Conservation (phyloP, 306 rosid genomes). For the Herpetospermum pedunculosum region DNA sequence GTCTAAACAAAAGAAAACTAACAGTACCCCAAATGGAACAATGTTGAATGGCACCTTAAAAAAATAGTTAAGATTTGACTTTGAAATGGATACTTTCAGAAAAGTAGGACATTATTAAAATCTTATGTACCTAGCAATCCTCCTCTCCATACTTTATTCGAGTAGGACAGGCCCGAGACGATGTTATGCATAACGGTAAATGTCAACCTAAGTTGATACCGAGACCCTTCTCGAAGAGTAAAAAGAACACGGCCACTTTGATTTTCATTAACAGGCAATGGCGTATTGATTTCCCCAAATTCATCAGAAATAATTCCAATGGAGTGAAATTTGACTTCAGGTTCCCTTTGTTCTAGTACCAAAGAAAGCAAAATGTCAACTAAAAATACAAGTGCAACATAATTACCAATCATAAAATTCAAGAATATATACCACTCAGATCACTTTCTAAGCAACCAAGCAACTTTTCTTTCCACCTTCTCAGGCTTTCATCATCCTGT, state of each 20-base stretch:
- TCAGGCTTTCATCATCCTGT: conserved; percentile 91
- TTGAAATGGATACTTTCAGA: not conserved
- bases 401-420: not conserved
- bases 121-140: conserved; percentile 57
- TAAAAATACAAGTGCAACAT: conserved; percentile 15
- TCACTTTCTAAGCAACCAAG: conserved; percentile 85
- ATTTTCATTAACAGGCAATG: conserved; percentile 48
- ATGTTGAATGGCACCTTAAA: not conserved
- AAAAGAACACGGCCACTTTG: conserved; percentile 37
- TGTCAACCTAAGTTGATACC: conserved; percentile 57
- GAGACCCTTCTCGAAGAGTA: conserved; percentile 63
- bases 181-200: conserved; percentile 85
- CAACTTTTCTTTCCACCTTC: conserved; percentile 98
- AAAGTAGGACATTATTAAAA: not conserved
- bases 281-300: conserved; percentile 53
- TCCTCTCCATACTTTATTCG: conserved; percentile 89
- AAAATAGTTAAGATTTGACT: not conserved
- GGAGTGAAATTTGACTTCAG: conserved; percentile 86
- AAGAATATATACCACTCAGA: conserved; percentile 51
- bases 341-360: conserved; percentile 37
- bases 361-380: conserved; percentile 1
- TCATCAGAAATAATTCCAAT: conserved; percentile 66
- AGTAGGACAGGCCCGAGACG: conserved; percentile 75
- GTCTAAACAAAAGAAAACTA: not conserved
- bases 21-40: not conserved